Evolutionary conservation across 169 alveolate species (phyloP).

Genomic region (Plasmodium adleri): DNA sequence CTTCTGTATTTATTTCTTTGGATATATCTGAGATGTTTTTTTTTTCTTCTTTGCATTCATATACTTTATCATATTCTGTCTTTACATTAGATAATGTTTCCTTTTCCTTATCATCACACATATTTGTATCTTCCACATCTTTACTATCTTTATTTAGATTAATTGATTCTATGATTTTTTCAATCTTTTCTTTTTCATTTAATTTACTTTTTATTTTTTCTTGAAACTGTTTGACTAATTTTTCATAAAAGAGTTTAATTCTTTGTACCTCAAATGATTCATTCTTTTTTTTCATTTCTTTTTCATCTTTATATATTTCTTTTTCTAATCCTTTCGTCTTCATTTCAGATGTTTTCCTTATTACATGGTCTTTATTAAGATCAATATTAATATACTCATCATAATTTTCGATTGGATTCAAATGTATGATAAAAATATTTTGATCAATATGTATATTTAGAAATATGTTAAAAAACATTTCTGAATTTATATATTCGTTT

Average conservation of each 20-base stretch:
- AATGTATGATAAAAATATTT: slow-evolving; percentile 32
- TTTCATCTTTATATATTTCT: background rate
- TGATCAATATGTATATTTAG: slow-evolving; percentile 23
- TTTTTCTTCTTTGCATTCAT: background rate
- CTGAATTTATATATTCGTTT: slow-evolving; percentile 60
- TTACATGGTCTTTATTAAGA: background rate
- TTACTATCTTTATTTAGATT: slow-evolving; percentile 11
- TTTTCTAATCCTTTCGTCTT: background rate
- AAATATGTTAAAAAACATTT: slow-evolving; percentile 19
- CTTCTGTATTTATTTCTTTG: background rate
- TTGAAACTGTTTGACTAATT: slow-evolving; percentile 31
- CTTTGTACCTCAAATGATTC: slow-evolving; percentile 6
- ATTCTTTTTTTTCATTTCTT: slow-evolving; percentile 1
- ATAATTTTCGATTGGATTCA: slow-evolving; percentile 48
- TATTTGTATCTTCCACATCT: background rate
- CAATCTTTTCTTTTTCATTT: slow-evolving; percentile 43
- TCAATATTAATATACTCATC: slow-evolving; percentile 20
- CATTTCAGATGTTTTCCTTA: slow-evolving; percentile 1
- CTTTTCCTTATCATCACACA: no score
- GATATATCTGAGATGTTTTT: background rate
- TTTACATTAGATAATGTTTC: no score
- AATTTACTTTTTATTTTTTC: slow-evolving; percentile 41
- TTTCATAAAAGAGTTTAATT: slow-evolving; percentile 66
- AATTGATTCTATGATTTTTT: slow-evolving; percentile 54
- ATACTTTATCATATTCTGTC: no score